phyloP scores from a whole-genome alignment of 2,329 filamentous ascomycete genomes.

The Helotiales sp. region DNA sequence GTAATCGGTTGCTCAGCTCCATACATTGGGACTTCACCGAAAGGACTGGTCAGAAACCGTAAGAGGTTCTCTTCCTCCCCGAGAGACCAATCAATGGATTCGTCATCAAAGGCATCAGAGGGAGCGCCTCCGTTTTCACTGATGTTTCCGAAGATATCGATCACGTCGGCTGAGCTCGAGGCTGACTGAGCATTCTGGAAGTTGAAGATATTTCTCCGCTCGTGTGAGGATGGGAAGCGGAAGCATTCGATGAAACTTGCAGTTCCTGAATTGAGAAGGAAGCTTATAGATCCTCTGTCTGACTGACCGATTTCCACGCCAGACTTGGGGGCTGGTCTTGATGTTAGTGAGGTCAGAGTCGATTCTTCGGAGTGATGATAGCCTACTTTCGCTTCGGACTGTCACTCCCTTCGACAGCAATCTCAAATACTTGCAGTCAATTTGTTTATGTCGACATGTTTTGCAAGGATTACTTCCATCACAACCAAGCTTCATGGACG shows the following conservation, averaged over 20 bases:
- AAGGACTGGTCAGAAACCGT: conserved; percentile 31
- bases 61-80: conserved; percentile 34
- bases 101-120: conserved; percentile 30
- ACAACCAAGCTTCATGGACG: conserved; percentile 53
- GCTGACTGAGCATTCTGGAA: conserved; percentile 43
- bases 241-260: conserved; percentile 53
- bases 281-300: conserved; percentile 52
- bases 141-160: conserved; percentile 23
- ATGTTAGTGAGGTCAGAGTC: neutral
- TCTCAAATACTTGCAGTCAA: conserved; percentile 43
- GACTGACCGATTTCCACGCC: conserved; percentile 42
- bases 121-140: conserved; percentile 28
- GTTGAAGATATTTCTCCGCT: conserved; percentile 45
- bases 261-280: conserved; percentile 51
- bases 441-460: conserved; percentile 49
- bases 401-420: conserved; percentile 25
- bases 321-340: conserved; percentile 11
- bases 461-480: conserved; percentile 51
- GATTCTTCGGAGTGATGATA: neutral
- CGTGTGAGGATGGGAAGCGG: conserved; percentile 48
- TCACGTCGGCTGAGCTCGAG: conserved; percentile 31
- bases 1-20: conserved; percentile 8
- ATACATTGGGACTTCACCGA: conserved; percentile 22
- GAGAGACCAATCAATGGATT: conserved; percentile 30
- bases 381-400: conserved; percentile 27